Evolutionary conservation across 345 rosid species (phyloP).

Genomic region (Arabidopsis arenosa): DNA sequence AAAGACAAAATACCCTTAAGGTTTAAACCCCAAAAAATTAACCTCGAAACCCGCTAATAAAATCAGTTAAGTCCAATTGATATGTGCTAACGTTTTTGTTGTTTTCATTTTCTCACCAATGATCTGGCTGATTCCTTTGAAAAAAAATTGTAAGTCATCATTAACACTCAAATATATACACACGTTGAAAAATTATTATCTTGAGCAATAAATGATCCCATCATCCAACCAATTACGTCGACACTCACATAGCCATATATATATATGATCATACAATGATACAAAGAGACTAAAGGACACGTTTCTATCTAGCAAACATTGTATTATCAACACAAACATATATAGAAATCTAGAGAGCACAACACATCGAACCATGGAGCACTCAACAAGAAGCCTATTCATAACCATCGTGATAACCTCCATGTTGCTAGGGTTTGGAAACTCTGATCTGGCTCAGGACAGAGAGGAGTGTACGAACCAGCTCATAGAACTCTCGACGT

Average conservation of each 20-base stretch:
- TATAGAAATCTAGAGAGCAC: not conserved
- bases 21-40: not conserved
- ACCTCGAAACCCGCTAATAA: not conserved
- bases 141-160: not conserved
- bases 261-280: slow-evolving; percentile 9
- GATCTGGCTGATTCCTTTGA: not conserved
- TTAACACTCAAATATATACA: not conserved
- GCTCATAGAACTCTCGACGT: slow-evolving; percentile 58
- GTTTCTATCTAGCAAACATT: slow-evolving; percentile 10
- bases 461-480: slow-evolving; percentile 64
- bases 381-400: slow-evolving; percentile 23
- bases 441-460: slow-evolving; percentile 62
- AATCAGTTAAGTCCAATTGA: not conserved
- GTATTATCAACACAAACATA: not conserved
- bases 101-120: not conserved
- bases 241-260: slow-evolving; percentile 7
- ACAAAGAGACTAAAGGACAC: slow-evolving; percentile 11
- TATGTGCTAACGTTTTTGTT: not conserved
- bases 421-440: slow-evolving; percentile 46
- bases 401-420: slow-evolving; percentile 33
- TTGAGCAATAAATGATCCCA: slow-evolving; percentile 37
- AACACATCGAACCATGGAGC: slow-evolving; percentile 28
- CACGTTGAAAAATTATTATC: not conserved
- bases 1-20: too few species aligned
- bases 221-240: slow-evolving; percentile 37